Percentiles rank a stretch among this genome's conserved stretches.
Conservation (phyloP, 2,329 filamentous ascomycete species). For the Botrytis cinerea region DNA sequence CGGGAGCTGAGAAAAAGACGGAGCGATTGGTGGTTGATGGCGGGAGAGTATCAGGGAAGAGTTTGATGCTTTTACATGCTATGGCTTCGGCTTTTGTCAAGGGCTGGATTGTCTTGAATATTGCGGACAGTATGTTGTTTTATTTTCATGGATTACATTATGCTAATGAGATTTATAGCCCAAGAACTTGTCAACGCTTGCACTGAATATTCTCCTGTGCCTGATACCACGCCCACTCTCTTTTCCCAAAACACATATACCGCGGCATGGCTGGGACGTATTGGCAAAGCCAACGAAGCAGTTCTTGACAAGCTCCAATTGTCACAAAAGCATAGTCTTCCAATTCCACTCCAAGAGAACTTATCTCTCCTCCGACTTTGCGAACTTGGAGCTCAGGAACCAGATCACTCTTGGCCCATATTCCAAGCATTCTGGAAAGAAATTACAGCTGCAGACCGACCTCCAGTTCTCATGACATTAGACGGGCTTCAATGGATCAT, state of each 20-base stretch:
- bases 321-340: constrained; percentile 57
- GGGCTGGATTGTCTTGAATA: constrained; percentile 83
- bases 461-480: constrained; percentile 68
- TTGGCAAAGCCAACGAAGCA: constrained; percentile 69
- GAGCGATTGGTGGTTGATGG: constrained; percentile 71
- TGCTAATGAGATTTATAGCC: constrained; percentile 50
- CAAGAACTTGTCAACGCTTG: constrained; percentile 79
- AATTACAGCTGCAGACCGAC: constrained; percentile 57
- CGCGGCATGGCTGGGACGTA: constrained; percentile 70
- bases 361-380: constrained; percentile 68
- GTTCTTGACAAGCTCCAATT: constrained; percentile 59
- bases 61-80: constrained; percentile 79
- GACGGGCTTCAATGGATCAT: constrained; percentile 84
- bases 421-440: constrained; percentile 83
- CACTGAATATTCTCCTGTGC: constrained; percentile 76
- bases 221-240: constrained; percentile 55
- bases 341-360: constrained; percentile 57
- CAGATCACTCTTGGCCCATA: constrained; percentile 76
- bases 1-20: constrained; percentile 55
- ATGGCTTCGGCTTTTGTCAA: constrained; percentile 79
- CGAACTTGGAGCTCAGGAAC: constrained; percentile 68
- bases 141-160: background rate
- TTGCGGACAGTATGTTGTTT: constrained; percentile 74
- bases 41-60: constrained; percentile 78
- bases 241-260: constrained; percentile 82